phyloP scores from a whole-genome alignment of 2,329 filamentous ascomycete genomes.

The Fusarium sterilihyphosum region DNA sequence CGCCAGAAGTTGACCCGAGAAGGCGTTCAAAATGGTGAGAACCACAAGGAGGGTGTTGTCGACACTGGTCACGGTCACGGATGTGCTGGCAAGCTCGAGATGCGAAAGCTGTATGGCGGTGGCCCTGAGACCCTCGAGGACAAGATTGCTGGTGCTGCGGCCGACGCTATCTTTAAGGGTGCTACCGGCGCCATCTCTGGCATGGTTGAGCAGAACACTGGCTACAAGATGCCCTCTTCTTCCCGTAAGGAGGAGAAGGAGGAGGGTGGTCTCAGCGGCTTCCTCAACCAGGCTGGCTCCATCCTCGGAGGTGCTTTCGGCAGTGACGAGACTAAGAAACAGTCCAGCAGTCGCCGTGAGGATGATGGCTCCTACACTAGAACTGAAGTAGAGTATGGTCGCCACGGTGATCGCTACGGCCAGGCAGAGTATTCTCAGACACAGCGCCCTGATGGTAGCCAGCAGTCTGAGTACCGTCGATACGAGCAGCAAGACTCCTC shows the following conservation, averaged over 20 bases:
- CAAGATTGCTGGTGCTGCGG: conserved; percentile 65
- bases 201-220: conserved; percentile 58
- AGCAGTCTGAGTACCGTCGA: conserved; percentile 68
- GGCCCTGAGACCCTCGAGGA: conserved; percentile 62
- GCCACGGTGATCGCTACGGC: conserved; percentile 65
- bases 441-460: conserved; percentile 65
- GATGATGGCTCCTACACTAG: conserved; percentile 70
- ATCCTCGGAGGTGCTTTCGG: conserved; percentile 72
- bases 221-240: conserved; percentile 52
- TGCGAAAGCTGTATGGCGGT: conserved; percentile 72
- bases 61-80: conserved; percentile 89
- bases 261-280: conserved; percentile 72
- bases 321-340: conserved; percentile 63
- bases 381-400: conserved; percentile 70
- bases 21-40: conserved; percentile 79
- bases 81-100: conserved; percentile 79
- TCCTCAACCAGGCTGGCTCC: conserved; percentile 75
- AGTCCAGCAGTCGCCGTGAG: conserved; percentile 62
- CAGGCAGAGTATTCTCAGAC: conserved; percentile 70
- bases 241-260: conserved; percentile 57
- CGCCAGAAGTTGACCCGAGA: conserved; percentile 79
- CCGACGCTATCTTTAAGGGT: conserved; percentile 66
- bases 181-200: conserved; percentile 63
- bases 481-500: conserved; percentile 66
- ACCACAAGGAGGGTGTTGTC: conserved; percentile 86